These are phyloP conservation scores for Lentinula sp. DNA, from an alignment of 768 basidiomycete species.

Conservation along the genomic window DNA sequence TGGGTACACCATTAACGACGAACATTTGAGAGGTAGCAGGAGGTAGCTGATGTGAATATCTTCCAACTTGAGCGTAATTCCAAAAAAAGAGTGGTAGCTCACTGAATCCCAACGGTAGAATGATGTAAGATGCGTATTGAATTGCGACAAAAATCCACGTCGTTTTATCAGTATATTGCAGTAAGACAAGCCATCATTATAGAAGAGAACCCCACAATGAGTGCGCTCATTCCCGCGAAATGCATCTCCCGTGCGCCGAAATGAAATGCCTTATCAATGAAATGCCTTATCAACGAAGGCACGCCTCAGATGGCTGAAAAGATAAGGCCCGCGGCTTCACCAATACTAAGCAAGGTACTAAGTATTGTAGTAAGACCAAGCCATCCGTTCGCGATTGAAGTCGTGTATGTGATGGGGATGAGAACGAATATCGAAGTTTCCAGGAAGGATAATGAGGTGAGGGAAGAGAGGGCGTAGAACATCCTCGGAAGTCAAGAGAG, in stretches of 20 bases:
- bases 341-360: not conserved
- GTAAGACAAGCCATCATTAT: not conserved
- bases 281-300: not conserved
- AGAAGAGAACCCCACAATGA: not conserved
- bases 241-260: not conserved
- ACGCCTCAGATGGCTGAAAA: not conserved
- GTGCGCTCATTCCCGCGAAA: not conserved
- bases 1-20: not conserved
- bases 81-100: not conserved
- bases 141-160: not conserved
- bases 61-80: not conserved
- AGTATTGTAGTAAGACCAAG: not conserved
- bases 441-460: not conserved
- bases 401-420: not conserved
- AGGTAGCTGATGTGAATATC: not conserved
- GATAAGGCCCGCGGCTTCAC: not conserved
- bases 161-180: not conserved
- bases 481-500: not conserved
- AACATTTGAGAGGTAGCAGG: not conserved
- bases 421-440: not conserved
- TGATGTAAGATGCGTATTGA: not conserved
- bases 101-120: not conserved
- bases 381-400: not conserved
- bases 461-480: not conserved
- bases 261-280: too few relatives aligned